Evolutionary conservation across 495 filamentous ascomycete species (phyloP), one percentile per base, ranked within the genome.

Genomic region (Trichoderma reesei): DNA sequence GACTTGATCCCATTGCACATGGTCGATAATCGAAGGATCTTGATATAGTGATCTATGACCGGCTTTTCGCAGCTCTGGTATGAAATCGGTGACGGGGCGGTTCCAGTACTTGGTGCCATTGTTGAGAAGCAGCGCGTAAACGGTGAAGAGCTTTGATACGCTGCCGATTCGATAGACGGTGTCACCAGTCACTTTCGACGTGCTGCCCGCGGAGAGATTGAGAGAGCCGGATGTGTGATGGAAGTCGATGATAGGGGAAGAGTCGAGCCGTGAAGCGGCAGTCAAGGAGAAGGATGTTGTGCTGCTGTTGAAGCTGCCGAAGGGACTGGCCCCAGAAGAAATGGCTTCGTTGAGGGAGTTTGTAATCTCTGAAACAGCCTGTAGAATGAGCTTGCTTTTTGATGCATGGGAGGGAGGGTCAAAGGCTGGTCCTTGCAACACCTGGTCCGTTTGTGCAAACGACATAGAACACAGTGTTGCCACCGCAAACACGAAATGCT

Each of bases 91-190:
- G 14, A 60, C 26, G 16, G 56, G 37, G 20, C 33, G 13, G 8
- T 60, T 39, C 56, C 31, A 39, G 37, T 60, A 14, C 11, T 6
- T 34, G 16, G 31, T 20, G 9, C 33, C 56, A 36, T 60, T 60
- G 33, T 60, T 36, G 7, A 60, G 56, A 13, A 39, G 33, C 14
- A 60, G 44, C 5, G 44, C 20, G 33, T 36, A 39, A 39, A 39
- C 56, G 20, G 56, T 39, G 7, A 60, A 60, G 33, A 60, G 33
- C 26, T 60, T 60, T 36, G 56, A 60, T 13, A 60, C 56, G 56
- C 56, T 60, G 56, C 56, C 56, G 11, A 60, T 39, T 36, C 56
- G 31, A 39, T 60, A 60, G 56, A 60, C 37, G 3, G 56, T 60
- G 36, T 60, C 44, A 18, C 16, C 6, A 1, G 44, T 48, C 5